phyloP scores from a whole-genome alignment of 495 filamentous ascomycete species.

The Aspergillus carlsbadensis region DNA sequence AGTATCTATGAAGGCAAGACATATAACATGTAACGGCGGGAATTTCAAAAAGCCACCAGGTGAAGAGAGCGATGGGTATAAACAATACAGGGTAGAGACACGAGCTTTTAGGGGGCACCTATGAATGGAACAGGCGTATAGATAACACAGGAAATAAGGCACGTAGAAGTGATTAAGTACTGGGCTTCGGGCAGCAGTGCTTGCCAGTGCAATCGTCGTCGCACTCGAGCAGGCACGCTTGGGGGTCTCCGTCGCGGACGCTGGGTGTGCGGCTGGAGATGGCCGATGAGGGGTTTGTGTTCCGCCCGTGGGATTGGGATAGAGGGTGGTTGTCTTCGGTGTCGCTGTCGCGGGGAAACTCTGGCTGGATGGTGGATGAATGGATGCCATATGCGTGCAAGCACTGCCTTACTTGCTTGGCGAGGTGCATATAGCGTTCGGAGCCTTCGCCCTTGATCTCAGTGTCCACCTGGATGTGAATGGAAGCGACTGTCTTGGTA shows the following conservation, averaged over 20 bases:
- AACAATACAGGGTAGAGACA: not conserved
- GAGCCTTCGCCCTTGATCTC: constrained; percentile 70
- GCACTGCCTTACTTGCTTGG: constrained; percentile 73
- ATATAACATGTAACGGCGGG: not conserved
- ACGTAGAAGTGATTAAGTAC: constrained; percentile 17
- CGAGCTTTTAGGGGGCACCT: constrained; percentile 2
- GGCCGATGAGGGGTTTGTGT: constrained; percentile 23
- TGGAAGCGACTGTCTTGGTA: constrained; percentile 83
- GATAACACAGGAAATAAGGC: not conserved
- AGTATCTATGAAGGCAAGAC: constrained; percentile 1
- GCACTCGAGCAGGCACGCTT: constrained; percentile 79
- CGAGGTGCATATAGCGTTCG: constrained; percentile 85
- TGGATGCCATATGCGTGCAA: constrained; percentile 96
- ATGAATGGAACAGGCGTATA: constrained; percentile 3
- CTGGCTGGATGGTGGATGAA: constrained; percentile 96
- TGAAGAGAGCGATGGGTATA: constrained; percentile 5
- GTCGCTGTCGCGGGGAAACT: constrained; percentile 70
- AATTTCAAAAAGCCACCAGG: not conserved
- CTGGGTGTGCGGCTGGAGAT: constrained; percentile 48
- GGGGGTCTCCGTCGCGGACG: constrained; percentile 49
- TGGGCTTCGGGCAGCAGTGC: constrained; percentile 66
- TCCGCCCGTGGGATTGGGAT: constrained; percentile 23
- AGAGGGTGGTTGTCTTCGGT: constrained; percentile 46
- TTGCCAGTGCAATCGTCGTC: constrained; percentile 74
- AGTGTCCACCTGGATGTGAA: constrained; percentile 86